These are phyloP conservation scores for Trametes coccinea DNA, from an alignment of 768 basidiomycete species.

Conservation along the genomic window DNA sequence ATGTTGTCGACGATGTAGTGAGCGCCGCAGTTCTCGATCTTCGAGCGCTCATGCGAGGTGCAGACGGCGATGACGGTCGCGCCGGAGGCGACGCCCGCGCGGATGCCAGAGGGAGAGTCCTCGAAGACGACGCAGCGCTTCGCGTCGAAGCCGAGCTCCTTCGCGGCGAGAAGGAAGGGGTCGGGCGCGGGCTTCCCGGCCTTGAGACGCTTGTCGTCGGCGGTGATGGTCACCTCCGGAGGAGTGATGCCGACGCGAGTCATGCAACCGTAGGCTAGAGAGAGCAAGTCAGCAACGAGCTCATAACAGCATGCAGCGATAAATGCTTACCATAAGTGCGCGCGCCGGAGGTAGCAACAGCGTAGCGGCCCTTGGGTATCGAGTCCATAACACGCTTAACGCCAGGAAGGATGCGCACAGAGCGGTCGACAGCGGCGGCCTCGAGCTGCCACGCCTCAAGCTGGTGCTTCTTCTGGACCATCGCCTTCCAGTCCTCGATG, in stretches of 20 bases:
- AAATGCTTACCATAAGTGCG: constrained; percentile 58
- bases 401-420: constrained; percentile 72
- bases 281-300: constrained; percentile 11
- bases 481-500: constrained; percentile 19
- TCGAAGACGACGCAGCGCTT: constrained; percentile 76
- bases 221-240: constrained; percentile 70
- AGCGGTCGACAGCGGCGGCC: constrained; percentile 55
- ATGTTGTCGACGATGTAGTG: constrained; percentile 58
- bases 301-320: background rate
- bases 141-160: constrained; percentile 55
- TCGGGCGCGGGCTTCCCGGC: constrained; percentile 64
- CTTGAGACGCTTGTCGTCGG: constrained; percentile 72
- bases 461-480: constrained; percentile 33
- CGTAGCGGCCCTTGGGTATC: constrained; percentile 64
- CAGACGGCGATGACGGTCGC: constrained; percentile 75
- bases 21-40: constrained; percentile 57
- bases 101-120: constrained; percentile 68
- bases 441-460: constrained; percentile 57
- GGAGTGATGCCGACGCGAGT: constrained; percentile 67
- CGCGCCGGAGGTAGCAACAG: constrained; percentile 74
- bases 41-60: constrained; percentile 63
- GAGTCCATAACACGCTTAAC: constrained; percentile 65
- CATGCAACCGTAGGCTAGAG: constrained; percentile 64
- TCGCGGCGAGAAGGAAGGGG: constrained; percentile 62
- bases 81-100: constrained; percentile 70